Base-by-base conservation (phyloP, 768 basidiomycete species). In the Auricularia sp. region DNA sequence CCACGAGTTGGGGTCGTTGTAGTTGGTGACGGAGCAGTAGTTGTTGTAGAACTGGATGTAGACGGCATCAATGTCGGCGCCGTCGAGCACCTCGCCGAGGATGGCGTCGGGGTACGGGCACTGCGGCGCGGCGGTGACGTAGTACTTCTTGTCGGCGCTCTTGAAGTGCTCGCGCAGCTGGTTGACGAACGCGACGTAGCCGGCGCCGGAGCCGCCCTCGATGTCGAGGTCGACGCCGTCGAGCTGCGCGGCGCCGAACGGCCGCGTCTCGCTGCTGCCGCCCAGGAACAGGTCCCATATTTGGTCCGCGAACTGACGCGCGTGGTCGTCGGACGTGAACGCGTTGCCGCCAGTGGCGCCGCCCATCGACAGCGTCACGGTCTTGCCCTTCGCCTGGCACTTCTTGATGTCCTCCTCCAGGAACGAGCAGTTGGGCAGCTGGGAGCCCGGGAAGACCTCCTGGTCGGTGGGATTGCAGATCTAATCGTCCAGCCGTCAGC, bases 341-440 rank as follows among this genome's bases (percentile, higher is more conserved):
- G 36, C 61, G 36, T 64, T 64, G 35, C 59, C 62, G 24, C 65
- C 61, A 18, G 54, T 65, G 3, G 65, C 67, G 35, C 68, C 66
- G 11, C 68, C 68, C 34, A 69, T 29, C 24, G 67, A 67, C 35
- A 69, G 62, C 56, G 80, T 81, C 16, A 82, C 73, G 56, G 77
- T 73, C 70, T 87, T 87, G 3, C 86, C 86, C 63, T 82, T 82
- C 39, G 77, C 74, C 73, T 90, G 89, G 73, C 89, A 90, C 39
- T 80, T 76, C 66, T 79, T 67, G 68, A 91, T 90, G 67, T 85
- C 83, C 5, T 81, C 68, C 2, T 85, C 85, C 44, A 90, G 75
- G 66, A 80, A 80, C 7, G 77, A 70, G 70, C 89, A 90, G 70
- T 89, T 78, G 13, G 85, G 81, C 35, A 90, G 79, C 42, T 77